Evolutionary conservation across 106 monocot species (phyloP).

Genomic region (Amphibolis antarctica): DNA sequence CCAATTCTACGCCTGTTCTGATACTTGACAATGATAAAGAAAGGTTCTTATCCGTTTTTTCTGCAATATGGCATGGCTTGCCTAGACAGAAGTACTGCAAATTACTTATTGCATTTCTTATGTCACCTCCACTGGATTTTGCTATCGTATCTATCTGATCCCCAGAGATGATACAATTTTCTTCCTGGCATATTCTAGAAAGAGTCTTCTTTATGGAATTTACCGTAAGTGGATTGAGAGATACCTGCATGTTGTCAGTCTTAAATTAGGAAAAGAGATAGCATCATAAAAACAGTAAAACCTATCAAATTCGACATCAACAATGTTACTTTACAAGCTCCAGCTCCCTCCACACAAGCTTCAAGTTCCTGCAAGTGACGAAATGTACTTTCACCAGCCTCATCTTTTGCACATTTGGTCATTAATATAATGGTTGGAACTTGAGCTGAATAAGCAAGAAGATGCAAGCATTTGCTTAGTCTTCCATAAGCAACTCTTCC

Average conservation of each 20-base stretch:
- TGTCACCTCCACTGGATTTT: constrained; percentile 74
- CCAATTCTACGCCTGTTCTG: background rate
- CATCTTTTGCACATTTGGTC: constrained; percentile 57
- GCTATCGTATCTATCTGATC: constrained; percentile 57
- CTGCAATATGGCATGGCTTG: background rate
- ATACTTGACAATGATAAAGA: constrained; percentile 12
- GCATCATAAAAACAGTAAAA: no score
- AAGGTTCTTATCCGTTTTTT: constrained; percentile 2
- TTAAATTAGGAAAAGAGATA: background rate
- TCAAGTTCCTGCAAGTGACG: constrained; percentile 54
- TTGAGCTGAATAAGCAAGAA: constrained; percentile 41
- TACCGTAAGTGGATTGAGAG: constrained; percentile 72
- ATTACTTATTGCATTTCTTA: constrained; percentile 82
- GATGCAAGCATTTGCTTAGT: constrained; percentile 57
- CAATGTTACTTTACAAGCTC: constrained; percentile 68
- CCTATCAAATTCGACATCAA: background rate
- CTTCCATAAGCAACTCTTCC: constrained; percentile 61
- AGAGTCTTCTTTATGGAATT: constrained; percentile 85
- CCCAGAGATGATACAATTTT: constrained; percentile 39
- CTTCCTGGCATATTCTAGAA: constrained; percentile 47
- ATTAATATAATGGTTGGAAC: constrained; percentile 75
- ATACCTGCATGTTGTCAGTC: constrained; percentile 36
- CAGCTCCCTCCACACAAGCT: constrained; percentile 47
- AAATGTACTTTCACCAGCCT: constrained; percentile 25
- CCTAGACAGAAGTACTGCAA: constrained; percentile 73